phyloP scores from a whole-genome alignment of 2,329 filamentous ascomycete species.

The Hawksworthiomyces lignivorus region DNA sequence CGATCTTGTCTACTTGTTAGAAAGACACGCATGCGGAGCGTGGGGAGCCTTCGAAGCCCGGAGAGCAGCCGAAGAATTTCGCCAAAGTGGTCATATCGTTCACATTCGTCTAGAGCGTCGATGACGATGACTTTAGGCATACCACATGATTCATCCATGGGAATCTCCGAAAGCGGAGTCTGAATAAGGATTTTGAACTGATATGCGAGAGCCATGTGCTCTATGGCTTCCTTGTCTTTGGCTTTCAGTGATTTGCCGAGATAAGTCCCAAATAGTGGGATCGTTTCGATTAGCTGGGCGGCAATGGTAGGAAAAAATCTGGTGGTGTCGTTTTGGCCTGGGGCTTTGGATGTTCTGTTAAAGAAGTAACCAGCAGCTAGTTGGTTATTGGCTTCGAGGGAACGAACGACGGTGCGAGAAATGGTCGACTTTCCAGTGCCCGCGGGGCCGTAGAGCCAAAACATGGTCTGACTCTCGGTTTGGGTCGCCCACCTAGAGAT shows the following conservation, averaged over 20 bases:
- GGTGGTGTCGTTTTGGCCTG: too few relatives aligned
- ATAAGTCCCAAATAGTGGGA: too few relatives aligned
- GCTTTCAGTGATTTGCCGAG: too few relatives aligned
- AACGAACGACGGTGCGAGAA: not conserved
- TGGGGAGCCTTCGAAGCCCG: too few relatives aligned
- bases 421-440: conserved; percentile 5
- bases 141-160: not conserved
- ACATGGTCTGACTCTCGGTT: not conserved
- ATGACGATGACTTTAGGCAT: not conserved
- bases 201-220: too few relatives aligned
- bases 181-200: not conserved
- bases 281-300: too few relatives aligned
- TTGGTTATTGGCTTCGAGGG: not conserved
- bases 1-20: conserved; percentile 1
- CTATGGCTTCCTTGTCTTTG: too few relatives aligned
- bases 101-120: conserved; percentile 5
- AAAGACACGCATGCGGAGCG: too few relatives aligned
- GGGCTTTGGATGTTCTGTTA: too few relatives aligned
- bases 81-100: not conserved
- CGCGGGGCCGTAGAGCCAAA: conserved; percentile 3
- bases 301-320: too few relatives aligned
- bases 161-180: too few relatives aligned
- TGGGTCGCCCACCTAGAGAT: too few relatives aligned
- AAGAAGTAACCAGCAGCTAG: not conserved
- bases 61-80: not conserved